Base-by-base conservation (phyloP, 2,329 filamentous ascomycete genomes). In the Nemania serpens region DNA sequence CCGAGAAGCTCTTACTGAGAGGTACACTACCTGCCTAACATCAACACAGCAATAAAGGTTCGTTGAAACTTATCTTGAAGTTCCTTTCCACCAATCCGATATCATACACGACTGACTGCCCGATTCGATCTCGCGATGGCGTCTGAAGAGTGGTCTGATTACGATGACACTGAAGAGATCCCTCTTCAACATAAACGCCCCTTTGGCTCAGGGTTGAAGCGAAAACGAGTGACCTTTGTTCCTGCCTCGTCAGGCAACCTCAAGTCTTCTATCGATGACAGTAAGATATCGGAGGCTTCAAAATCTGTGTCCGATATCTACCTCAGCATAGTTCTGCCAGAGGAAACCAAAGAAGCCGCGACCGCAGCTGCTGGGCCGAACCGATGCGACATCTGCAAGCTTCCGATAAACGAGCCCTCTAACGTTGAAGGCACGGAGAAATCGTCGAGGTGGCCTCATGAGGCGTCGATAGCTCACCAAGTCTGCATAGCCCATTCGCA, bases 391-490 rank as follows among this genome's bases (percentile, higher is more conserved):
- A 77, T 87, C 61, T 90, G 87, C 76, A 79, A 78, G n/a, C 78
- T 88, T n/a, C 85, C 85, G 5, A 59, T 87, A 34, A 65, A 75
- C 5, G 58, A 65, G 34, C 56, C 59, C 12, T 49, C 63, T 45
- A 36, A 55, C 6, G 56, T 20, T n/a, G 50, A 22, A 49, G 46
- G 48, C 12, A 37, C 65, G 17, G 47, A 34, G 17, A 53, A 56
- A 17, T 25, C 55, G 47, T 22, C 60, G 13, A 49, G 43, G 13
- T 61, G 68, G 43, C 60, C 58, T 25, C 89, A 90, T 72, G 84
- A 86, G 69, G 78, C 82, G 25, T 88, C 84, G 34, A 81, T 91
- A 56, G 86, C 87, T 6, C 91, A 93, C 70, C 90, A 93, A 76
- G 82, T 90, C 39, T 87, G 84, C 62, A 78, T 92, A 1, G 74